Base-by-base conservation (phyloP, 495 filamentous ascomycete genomes). In the Daldinia caldariorum region DNA sequence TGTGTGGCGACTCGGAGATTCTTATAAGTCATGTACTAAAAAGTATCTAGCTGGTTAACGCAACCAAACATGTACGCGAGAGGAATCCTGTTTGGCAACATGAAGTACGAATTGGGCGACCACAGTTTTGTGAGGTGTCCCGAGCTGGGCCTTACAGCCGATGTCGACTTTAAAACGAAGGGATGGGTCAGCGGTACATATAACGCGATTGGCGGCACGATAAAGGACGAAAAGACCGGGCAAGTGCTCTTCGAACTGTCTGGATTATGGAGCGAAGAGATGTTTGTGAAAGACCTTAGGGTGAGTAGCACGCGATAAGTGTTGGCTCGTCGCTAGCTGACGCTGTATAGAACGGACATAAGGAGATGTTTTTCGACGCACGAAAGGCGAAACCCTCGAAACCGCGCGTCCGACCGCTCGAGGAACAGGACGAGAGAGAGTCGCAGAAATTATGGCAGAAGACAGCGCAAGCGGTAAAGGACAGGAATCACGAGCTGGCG, bases 41-140 rank as follows among this genome's bases (percentile, higher is more conserved):
- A 14, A 6, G 14, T 47, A 6, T 50, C 31, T 50, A 77, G 75
- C 20, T 77, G 75, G 75, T 78, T 97, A 58, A 97, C 95, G 0
- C 95, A 99, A 76, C 95, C 95, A 6, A 99, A 99, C 79, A 99
- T 99, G 94, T 99, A 99, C 79, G 96, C 94, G 38, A 88, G 95
- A 61, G 95, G 95, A 26, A 98, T 99, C 61, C 83, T 99, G 12
- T 97, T 99, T 74, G 95, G 95, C 20, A 98, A 97, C 80, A 98
- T 99, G 95, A 97, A 97, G 79, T 99, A 98, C 80, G 95, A 99
- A 81, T 87, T 99, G 18, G 95, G 95, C 39, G 95, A 99, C 77
- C 94, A 97, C 81, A 96, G 94, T 80, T 92, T 90, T 71, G 91
- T 98, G n/a, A 86, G 89, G 65, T 99, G 94, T 78, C 91, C 95